Evolutionary conservation across 2,329 filamentous ascomycete species (phyloP).

Genomic region (Thermoascus crustaceus): DNA sequence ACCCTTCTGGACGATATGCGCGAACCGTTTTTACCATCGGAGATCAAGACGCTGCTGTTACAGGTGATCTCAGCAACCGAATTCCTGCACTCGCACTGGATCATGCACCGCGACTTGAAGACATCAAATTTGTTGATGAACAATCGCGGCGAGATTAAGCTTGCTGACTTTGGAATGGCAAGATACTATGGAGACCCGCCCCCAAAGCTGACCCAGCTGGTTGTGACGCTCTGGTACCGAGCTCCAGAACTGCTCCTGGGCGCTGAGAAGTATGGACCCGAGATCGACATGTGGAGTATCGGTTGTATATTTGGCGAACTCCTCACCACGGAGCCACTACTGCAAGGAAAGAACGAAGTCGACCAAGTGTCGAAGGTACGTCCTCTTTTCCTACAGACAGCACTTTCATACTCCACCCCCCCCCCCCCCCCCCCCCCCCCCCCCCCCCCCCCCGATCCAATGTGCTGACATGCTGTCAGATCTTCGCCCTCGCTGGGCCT

Average conservation of each 20-base stretch:
- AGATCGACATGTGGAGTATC: slow-evolving; percentile 91
- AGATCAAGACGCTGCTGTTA: slow-evolving; percentile 80
- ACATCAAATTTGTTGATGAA: slow-evolving; percentile 90
- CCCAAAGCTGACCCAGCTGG: slow-evolving; percentile 75
- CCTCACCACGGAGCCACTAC: slow-evolving; percentile 68
- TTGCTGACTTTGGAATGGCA: slow-evolving; percentile 98
- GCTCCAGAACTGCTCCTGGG: slow-evolving; percentile 85
- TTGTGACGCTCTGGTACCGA: slow-evolving; percentile 96
- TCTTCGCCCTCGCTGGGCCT: slow-evolving; percentile 82
- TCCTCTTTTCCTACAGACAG: slow-evolving; percentile 1
- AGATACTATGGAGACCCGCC: slow-evolving; percentile 75
- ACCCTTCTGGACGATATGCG: slow-evolving; percentile 88
- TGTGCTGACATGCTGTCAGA: slow-evolving; percentile 36
- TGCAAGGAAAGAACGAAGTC: slow-evolving; percentile 88
- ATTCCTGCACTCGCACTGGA: slow-evolving; percentile 83
- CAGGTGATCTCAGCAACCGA: slow-evolving; percentile 74
- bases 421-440: neutral
- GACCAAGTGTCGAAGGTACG: slow-evolving; percentile 66
- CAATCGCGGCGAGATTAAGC: slow-evolving; percentile 88
- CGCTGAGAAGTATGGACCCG: slow-evolving; percentile 61
- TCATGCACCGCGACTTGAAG: slow-evolving; percentile 88
- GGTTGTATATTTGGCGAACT: slow-evolving; percentile 95
- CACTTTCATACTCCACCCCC: too few relatives aligned
- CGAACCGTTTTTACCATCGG: slow-evolving; percentile 84
- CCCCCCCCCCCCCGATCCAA: neutral